Percentiles rank a stretch among this genome's conserved stretches.
These are phyloP conservation scores for Aspergillus sp. DNA, from an alignment of 2,329 filamentous ascomycete genomes.

Conservation along the genomic window DNA sequence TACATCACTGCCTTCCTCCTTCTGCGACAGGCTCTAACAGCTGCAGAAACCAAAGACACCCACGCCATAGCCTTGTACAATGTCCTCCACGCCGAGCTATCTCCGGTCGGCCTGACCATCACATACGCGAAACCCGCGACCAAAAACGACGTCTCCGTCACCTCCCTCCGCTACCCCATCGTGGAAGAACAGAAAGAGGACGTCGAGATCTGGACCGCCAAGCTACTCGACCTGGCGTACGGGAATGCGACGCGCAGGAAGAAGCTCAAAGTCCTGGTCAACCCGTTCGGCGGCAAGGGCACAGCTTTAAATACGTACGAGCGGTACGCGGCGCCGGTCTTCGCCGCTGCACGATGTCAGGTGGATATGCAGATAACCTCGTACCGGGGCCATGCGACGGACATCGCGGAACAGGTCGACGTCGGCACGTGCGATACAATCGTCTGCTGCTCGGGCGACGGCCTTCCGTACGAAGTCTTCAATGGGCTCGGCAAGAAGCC, in stretches of 20 bases:
- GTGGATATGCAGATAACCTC: constrained; percentile 65
- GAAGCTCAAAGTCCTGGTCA: constrained; percentile 78
- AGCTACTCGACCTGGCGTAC: constrained; percentile 62
- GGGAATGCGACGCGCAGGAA: constrained; percentile 58
- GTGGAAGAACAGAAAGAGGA: constrained; percentile 42
- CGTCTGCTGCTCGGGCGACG: constrained; percentile 84
- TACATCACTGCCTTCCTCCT: constrained; percentile 19
- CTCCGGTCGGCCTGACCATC: constrained; percentile 54
- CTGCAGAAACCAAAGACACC: constrained; percentile 39
- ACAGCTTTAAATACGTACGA: constrained; percentile 63
- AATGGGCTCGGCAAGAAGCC: constrained; percentile 73
- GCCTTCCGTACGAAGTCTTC: constrained; percentile 85
- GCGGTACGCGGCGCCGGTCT: constrained; percentile 66
- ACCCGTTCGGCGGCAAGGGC: constrained; percentile 82
- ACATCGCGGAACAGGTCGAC: constrained; percentile 66
- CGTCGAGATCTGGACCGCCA: constrained; percentile 53
- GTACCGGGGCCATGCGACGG: constrained; percentile 65
- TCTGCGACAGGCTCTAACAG: constrained; percentile 3
- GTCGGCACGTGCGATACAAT: constrained; percentile 75
- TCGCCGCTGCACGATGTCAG: constrained; percentile 69
- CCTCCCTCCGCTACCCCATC: constrained; percentile 53
- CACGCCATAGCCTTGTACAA: constrained; percentile 68
- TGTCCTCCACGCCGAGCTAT: constrained; percentile 68
- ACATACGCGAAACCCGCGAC: constrained; percentile 58
- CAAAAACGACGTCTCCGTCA: constrained; percentile 52